Evolutionary conservation across 345 rosid species (phyloP), one percentile per base, ranked within the genome.

Genomic region (Eucalyptus fibrosa): DNA sequence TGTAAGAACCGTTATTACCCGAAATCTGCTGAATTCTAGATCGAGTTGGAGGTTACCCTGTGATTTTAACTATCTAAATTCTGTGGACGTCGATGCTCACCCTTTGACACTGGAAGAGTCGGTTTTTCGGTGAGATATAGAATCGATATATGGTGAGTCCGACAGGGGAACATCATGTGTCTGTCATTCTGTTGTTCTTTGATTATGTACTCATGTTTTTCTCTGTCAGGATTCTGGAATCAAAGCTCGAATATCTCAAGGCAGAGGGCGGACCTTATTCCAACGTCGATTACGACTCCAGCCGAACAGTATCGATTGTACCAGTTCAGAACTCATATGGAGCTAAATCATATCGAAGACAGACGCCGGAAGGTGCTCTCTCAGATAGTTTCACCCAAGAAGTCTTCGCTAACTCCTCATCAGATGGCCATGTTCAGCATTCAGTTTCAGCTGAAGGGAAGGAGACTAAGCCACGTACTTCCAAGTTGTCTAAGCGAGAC

Each of bases 351-450:
- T 94, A 95, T 51, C 94, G 95, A 72, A 96, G 93, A 90, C 95
- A 93, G 89, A 91, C 92, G 47, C 94, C 94, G 8, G 95, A 96
- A 91, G 98, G 95, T 47, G 95, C 95, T 16, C 97, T 99, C 42
- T 97, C 97, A 34, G 95, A 96, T 90, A 96, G 99, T 90, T 96
- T 95, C 92, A 96, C 99, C 30, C 96, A 92, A 90, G 96, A 94
- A 85, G 92, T 92, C 16, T 93, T 69, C 26, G 88, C 93, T 50
- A 96, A 91, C 89, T 96, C 97, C 96, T 93, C 95, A 51, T 89
- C 95, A 2, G 94, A 94, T 50, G 89, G 91, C 87, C 93, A 80
- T 50, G 60, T 88, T 87, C 93, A 91, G 12, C 90, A 88, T 34
- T 89, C 94, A 77, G 80, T 59, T 42, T 89, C 92, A 19, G 88